Conservation (phyloP, 2,329 filamentous ascomycete species). For the Ophiostoma ulmi region DNA sequence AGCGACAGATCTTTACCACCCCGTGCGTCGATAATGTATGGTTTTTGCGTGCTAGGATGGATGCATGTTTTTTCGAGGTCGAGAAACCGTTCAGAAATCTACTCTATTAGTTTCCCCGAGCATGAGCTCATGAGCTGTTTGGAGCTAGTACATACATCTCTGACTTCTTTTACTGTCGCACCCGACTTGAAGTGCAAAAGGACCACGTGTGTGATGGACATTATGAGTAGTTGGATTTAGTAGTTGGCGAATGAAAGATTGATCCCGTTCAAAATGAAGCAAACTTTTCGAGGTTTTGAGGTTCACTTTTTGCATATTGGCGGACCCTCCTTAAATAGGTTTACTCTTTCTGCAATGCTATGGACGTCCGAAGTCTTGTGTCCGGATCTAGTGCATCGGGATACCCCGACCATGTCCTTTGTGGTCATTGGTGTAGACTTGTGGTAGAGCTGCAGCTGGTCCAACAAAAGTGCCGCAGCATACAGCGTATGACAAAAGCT, state of each 20-base stretch:
- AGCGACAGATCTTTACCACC: conserved; percentile 60
- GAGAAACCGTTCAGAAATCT: conserved; percentile 39
- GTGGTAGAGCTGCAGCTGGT: background rate
- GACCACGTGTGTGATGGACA: conserved; percentile 24
- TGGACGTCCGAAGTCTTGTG: background rate
- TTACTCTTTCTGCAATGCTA: background rate
- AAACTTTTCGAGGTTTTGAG: background rate
- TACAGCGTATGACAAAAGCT: background rate
- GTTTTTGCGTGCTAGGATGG: conserved; percentile 52
- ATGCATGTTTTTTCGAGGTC: conserved; percentile 55
- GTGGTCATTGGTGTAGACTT: background rate
- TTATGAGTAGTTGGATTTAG: conserved; percentile 2
- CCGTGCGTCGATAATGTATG: conserved; percentile 54
- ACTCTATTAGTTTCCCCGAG: background rate
- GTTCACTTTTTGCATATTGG: background rate
- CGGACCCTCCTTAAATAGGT: background rate
- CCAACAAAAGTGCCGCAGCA: conserved; percentile 4
- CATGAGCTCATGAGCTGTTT: background rate
- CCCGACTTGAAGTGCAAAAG: conserved; percentile 24
- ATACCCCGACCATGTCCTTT: background rate
- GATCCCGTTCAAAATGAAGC: background rate
- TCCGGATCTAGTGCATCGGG: conserved; percentile 8
- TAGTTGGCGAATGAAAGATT: background rate
- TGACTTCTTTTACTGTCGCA: conserved; percentile 12
- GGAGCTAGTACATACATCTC: background rate